Evolutionary conservation across 169 alveolate species (phyloP).

Genomic region (Plasmodium knowlesi): DNA sequence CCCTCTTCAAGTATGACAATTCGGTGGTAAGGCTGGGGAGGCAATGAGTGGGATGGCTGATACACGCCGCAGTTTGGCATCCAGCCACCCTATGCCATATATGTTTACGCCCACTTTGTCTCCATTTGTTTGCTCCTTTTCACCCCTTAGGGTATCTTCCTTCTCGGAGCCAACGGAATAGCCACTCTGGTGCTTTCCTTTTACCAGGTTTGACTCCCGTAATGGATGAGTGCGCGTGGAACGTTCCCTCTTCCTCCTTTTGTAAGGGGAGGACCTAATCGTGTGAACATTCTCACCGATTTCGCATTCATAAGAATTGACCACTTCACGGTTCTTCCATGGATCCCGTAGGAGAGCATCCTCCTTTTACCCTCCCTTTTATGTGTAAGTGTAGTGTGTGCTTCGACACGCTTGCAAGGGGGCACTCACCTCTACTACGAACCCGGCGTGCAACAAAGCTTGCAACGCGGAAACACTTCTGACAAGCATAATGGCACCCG

Average conservation of each 20-base stretch:
- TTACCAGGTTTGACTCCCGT: background rate
- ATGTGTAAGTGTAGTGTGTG: constrained; percentile 13
- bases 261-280: background rate
- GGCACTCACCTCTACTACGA: background rate
- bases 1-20: constrained; percentile 32
- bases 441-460: background rate
- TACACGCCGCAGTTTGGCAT: background rate
- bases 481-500: background rate
- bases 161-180: constrained; percentile 23
- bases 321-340: background rate
- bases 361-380: constrained; percentile 22
- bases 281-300: background rate
- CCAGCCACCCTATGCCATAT: background rate
- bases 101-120: background rate
- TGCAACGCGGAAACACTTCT: background rate
- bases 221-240: too few species aligned
- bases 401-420: background rate
- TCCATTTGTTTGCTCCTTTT: background rate
- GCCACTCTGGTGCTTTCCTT: constrained; percentile 1
- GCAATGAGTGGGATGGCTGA: background rate
- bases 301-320: background rate
- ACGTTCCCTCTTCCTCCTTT: background rate
- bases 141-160: background rate
- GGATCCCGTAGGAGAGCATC: constrained; percentile 4
- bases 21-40: constrained; percentile 9